These are phyloP conservation scores for Colletotrichum godetiae DNA, from an alignment of 2,329 filamentous ascomycete species.

Conservation along the genomic window DNA sequence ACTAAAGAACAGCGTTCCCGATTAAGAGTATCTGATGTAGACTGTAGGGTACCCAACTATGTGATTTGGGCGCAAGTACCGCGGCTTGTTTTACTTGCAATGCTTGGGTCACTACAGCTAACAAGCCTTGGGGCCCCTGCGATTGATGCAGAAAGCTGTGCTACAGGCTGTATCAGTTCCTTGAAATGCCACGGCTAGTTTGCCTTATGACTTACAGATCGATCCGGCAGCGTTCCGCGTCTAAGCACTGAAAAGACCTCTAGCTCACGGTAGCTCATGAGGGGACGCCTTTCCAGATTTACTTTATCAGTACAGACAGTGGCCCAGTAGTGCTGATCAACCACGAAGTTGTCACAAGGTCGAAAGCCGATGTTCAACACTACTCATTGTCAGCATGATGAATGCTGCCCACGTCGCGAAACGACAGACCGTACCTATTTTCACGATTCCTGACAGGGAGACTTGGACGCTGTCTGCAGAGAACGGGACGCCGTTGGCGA, in stretches of 20 bases:
- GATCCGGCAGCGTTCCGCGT: not conserved
- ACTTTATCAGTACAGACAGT: not conserved
- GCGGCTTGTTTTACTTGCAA: not conserved
- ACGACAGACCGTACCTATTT: not conserved
- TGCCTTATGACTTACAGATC: not conserved
- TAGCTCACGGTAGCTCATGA: not conserved
- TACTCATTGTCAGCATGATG: not conserved
- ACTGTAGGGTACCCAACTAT: not conserved
- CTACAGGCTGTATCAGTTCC: not conserved
- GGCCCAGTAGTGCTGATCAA: not conserved
- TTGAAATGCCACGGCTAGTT: not conserved
- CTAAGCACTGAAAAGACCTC: not conserved
- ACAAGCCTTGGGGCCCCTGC: not conserved
- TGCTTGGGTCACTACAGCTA: not conserved
- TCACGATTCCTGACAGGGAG: not conserved
- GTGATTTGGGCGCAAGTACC: not conserved
- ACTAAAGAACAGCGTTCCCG: not conserved
- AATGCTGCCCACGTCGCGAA: not conserved
- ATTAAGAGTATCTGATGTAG: not conserved
- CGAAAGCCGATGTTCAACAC: not conserved
- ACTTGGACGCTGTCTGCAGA: not conserved
- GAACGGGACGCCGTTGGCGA: not conserved
- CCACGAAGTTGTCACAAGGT: not conserved
- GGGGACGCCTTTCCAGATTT: not conserved
- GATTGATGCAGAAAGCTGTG: not conserved